phyloP scores from a whole-genome alignment of 345 rosid genomes.

The Citrus australasica region DNA sequence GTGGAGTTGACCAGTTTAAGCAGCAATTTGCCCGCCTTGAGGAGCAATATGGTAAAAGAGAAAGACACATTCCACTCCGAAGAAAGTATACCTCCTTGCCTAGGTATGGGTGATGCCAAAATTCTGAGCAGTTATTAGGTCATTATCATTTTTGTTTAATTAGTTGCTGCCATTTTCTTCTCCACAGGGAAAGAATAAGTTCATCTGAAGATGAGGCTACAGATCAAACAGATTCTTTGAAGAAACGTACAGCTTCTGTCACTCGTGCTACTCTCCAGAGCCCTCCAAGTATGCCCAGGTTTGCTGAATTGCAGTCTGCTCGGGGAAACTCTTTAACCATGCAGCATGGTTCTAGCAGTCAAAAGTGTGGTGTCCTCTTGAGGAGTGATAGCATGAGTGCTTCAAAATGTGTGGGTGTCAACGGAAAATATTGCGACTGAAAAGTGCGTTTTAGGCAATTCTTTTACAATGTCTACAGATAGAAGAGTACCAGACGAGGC shows the following conservation, averaged over 20 bases:
- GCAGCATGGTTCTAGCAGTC: constrained; percentile 31
- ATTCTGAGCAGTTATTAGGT: not conserved
- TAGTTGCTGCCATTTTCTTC: not conserved
- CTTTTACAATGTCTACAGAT: no score
- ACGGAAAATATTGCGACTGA: constrained; percentile 30
- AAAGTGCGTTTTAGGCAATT: not conserved
- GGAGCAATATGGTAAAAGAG: constrained; percentile 54
- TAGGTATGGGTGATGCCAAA: constrained; percentile 39
- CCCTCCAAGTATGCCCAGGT: constrained; percentile 34
- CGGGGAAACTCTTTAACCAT: constrained; percentile 30
- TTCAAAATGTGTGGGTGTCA: constrained; percentile 50
- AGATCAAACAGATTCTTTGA: constrained; percentile 35
- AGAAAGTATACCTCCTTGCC: constrained; percentile 88
- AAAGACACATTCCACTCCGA: constrained; percentile 44
- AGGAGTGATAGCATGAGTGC: constrained; percentile 76
- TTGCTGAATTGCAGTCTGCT: constrained; percentile 31
- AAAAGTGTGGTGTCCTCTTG: constrained; percentile 43
- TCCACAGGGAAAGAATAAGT: constrained; percentile 67
- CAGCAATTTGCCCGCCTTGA: constrained; percentile 89
- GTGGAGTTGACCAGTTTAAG: constrained; percentile 78
- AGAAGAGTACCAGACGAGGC: not conserved
- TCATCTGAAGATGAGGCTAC: constrained; percentile 38
- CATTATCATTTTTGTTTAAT: not conserved
- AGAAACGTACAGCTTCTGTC: constrained; percentile 35
- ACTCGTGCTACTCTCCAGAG: constrained; percentile 40